Evolutionary conservation across 2,329 filamentous ascomycete species (phyloP).

Genomic region (Zymoseptoria pseudotritici): DNA sequence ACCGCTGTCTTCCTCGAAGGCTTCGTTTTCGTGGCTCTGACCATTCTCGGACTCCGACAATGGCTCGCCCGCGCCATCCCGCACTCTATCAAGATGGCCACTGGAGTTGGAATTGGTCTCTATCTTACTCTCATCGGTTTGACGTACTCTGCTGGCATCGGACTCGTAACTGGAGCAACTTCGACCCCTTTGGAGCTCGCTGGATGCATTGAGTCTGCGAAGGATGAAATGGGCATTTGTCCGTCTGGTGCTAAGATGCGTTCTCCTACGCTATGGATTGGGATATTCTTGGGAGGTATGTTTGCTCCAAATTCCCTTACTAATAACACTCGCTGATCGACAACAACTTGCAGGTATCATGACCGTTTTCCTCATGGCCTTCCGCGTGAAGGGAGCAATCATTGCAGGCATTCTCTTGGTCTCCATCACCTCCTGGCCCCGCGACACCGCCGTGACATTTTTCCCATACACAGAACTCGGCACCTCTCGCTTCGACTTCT

Average conservation of each 20-base stretch:
- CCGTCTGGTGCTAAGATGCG: conserved; percentile 65
- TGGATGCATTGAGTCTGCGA: conserved; percentile 56
- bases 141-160: conserved; percentile 76
- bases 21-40: conserved; percentile 74
- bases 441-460: conserved; percentile 66
- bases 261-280: conserved; percentile 76
- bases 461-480: conserved; percentile 68
- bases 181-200: conserved; percentile 67
- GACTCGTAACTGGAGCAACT: conserved; percentile 61
- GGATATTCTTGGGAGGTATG: conserved; percentile 71
- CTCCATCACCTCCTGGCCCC: conserved; percentile 82
- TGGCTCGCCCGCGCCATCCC: conserved; percentile 83
- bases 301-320: too few species aligned
- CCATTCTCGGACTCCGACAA: conserved; percentile 72
- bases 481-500: conserved; percentile 70
- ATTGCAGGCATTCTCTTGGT: conserved; percentile 77
- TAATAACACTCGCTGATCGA: too few species aligned
- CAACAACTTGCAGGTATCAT: conserved; percentile 42
- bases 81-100: conserved; percentile 77
- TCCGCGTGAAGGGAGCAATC: conserved; percentile 78
- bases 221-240: conserved; percentile 50
- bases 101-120: conserved; percentile 76
- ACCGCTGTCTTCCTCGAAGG: conserved; percentile 87
- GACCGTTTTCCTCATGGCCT: conserved; percentile 74
- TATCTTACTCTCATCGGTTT: conserved; percentile 71